Percentiles rank a stretch among this genome's conserved stretches.
Evolutionary conservation across 768 basidiomycete species (phyloP).

Genomic region (Coprinopsis cinerea): DNA sequence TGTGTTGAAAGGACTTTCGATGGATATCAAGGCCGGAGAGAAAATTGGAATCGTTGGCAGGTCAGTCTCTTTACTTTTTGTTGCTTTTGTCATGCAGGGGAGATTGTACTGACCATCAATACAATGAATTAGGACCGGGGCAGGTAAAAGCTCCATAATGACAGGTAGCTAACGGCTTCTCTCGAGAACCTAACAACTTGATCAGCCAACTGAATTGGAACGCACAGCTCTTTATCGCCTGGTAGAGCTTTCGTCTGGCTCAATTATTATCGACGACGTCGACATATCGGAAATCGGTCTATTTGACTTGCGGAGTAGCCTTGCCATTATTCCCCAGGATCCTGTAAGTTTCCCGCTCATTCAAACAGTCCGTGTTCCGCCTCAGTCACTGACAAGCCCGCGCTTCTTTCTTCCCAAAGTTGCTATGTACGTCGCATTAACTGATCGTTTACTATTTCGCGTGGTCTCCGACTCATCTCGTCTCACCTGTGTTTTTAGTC

Average conservation of each 20-base stretch:
- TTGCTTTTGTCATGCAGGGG: too few relatives aligned
- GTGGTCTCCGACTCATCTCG: not conserved
- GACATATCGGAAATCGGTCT: conserved; percentile 81
- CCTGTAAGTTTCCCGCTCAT: conserved; percentile 40
- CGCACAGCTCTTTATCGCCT: conserved; percentile 76
- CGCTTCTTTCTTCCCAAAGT: conserved; percentile 23
- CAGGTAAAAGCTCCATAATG: conserved; percentile 89
- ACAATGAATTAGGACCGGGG: conserved; percentile 53
- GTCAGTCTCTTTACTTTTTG: conserved; percentile 14
- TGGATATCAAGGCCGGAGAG: conserved; percentile 70
- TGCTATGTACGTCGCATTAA: conserved; percentile 35
- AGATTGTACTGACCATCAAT: conserved; percentile 2
- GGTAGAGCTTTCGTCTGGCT: conserved; percentile 73
- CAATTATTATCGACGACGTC: conserved; percentile 74
- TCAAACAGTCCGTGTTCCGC: conserved; percentile 1
- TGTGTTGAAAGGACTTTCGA: conserved; percentile 77
- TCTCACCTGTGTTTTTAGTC: conserved; percentile 32
- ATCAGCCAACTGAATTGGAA: too few relatives aligned
- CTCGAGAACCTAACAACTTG: too few relatives aligned
- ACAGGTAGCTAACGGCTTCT: too few relatives aligned
- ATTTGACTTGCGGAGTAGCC: conserved; percentile 55
- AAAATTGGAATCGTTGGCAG: conserved; percentile 89
- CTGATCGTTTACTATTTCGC: not conserved
- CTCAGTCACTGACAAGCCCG: conserved; percentile 1
- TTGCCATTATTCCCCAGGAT: conserved; percentile 85